Conservation (phyloP, 805 yeast species). For the Brettanomyces anomalus region DNA sequence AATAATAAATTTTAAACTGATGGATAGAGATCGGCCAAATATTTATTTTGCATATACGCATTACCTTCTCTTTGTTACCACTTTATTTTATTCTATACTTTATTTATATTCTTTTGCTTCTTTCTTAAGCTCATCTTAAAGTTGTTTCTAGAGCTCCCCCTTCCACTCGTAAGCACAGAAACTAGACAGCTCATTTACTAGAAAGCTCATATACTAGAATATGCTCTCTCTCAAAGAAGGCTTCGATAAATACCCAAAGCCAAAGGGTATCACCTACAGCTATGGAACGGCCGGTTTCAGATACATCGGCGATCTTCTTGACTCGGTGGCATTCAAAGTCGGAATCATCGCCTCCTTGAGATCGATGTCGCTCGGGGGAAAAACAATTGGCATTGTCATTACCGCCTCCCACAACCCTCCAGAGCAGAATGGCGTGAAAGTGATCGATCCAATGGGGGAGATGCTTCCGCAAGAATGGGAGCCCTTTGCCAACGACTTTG, state of each 20-base stretch:
- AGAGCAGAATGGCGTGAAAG: constrained; percentile 80
- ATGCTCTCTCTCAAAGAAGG: constrained; percentile 7
- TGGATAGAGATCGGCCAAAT: too few species aligned
- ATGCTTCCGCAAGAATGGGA: constrained; percentile 89
- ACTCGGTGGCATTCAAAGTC: constrained; percentile 74
- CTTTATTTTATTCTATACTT: too few species aligned
- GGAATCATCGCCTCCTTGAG: constrained; percentile 79
- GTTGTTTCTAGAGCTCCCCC: too few species aligned
- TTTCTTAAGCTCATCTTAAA: too few species aligned
- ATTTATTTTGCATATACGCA: too few species aligned
- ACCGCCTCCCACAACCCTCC: constrained; percentile 97
- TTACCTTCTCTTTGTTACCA: too few species aligned
- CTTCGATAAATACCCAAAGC: constrained; percentile 33
- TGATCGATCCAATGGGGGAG: constrained; percentile 90
- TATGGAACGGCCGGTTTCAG: constrained; percentile 99
- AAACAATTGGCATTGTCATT: constrained; percentile 89
- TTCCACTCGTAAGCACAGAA: too few species aligned
- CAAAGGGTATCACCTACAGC: constrained; percentile 34
- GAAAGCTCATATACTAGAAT: too few species aligned
- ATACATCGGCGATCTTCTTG: constrained; percentile 57
- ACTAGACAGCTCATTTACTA: too few species aligned
- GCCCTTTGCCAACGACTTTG: constrained; percentile 63
- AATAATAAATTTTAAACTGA: too few species aligned
- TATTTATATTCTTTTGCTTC: too few species aligned
- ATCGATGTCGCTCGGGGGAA: constrained; percentile 49